These are phyloP conservation scores for Crithidia thermophila DNA, from an alignment of 208 protist species.

Conservation along the genomic window DNA sequence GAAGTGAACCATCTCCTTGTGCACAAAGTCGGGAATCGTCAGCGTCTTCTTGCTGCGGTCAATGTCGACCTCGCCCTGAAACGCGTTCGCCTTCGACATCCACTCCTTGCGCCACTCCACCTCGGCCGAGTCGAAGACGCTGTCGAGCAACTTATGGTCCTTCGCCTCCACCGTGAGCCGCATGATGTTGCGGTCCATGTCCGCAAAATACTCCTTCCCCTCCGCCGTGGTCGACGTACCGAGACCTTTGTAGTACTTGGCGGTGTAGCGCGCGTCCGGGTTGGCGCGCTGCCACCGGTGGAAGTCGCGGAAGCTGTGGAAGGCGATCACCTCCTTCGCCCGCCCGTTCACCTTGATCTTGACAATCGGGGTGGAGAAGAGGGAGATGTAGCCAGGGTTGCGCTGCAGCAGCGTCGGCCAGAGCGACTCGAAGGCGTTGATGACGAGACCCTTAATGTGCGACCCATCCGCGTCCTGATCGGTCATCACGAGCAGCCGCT, in stretches of 20 bases:
- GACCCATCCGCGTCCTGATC: constrained; percentile 99
- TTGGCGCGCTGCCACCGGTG: constrained; percentile 93
- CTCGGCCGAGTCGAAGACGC: constrained; percentile 98
- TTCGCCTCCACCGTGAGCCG: constrained; percentile 89
- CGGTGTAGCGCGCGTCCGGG: constrained; percentile 63
- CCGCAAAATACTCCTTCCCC: constrained; percentile 99
- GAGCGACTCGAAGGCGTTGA: constrained; percentile 99
- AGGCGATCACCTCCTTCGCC: constrained; percentile 80
- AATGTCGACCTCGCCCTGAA: constrained; percentile 87
- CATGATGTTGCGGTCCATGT: constrained; percentile 96
- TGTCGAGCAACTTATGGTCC: constrained; percentile 95
- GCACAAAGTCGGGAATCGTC: constrained; percentile 96
- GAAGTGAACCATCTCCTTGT: constrained; percentile 99
- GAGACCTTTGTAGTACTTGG: constrained; percentile 99
- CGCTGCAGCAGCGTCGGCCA: constrained; percentile 97
- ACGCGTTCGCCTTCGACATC: constrained; percentile 95
- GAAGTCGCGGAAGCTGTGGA: constrained; percentile 99
- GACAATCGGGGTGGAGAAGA: constrained; percentile 99
- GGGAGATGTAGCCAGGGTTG: constrained; percentile 86
- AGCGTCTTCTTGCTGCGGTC: constrained; percentile 88
- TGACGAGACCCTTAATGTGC: constrained; percentile 99
- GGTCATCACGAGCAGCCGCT: constrained; percentile 99
- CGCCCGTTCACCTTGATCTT: constrained; percentile 93
- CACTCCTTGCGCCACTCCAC: constrained; percentile 99
- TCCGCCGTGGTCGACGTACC: constrained; percentile 97